Conservation (phyloP, 2,329 filamentous ascomycete species). For the Trichoderma gracile region DNA sequence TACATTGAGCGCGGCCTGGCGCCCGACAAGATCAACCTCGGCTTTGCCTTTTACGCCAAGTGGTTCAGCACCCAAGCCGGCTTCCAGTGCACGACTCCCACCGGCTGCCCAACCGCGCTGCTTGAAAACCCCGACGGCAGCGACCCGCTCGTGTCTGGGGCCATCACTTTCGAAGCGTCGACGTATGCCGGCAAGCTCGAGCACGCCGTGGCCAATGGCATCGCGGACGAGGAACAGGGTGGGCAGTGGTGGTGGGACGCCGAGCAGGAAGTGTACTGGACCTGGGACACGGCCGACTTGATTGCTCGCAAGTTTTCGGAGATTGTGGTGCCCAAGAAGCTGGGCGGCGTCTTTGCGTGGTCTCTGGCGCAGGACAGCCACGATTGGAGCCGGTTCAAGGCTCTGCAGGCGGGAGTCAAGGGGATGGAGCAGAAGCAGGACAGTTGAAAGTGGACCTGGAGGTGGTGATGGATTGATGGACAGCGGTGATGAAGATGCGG, state of each 20-base stretch:
- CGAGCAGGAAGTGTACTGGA: constrained; percentile 51
- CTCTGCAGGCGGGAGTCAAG: constrained; percentile 39
- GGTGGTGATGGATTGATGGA: background rate
- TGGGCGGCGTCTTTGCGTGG: constrained; percentile 58
- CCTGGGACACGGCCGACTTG: constrained; percentile 54
- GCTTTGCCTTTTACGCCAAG: constrained; percentile 69
- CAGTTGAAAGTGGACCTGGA: background rate
- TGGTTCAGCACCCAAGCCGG: constrained; percentile 60
- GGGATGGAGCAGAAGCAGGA: background rate
- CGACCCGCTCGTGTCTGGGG: constrained; percentile 55
- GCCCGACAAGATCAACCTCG: constrained; percentile 60
- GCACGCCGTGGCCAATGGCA: constrained; percentile 43
- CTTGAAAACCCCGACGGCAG: constrained; percentile 62
- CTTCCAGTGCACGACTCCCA: constrained; percentile 47
- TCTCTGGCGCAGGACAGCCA: constrained; percentile 52
- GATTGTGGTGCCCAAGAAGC: constrained; percentile 43
- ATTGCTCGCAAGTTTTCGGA: constrained; percentile 50
- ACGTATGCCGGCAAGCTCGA: constrained; percentile 42
- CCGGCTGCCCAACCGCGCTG: constrained; percentile 60
- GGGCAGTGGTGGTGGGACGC: constrained; percentile 58
- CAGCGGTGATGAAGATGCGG: background rate
- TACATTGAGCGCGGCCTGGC: constrained; percentile 61
- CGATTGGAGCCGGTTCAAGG: constrained; percentile 46
- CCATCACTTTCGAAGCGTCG: constrained; percentile 43
- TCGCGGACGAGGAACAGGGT: constrained; percentile 49